Percentiles rank a stretch among this genome's conserved stretches.
Conservation (phyloP, 2,329 filamentous ascomycete genomes). For the Phoma sp. region DNA sequence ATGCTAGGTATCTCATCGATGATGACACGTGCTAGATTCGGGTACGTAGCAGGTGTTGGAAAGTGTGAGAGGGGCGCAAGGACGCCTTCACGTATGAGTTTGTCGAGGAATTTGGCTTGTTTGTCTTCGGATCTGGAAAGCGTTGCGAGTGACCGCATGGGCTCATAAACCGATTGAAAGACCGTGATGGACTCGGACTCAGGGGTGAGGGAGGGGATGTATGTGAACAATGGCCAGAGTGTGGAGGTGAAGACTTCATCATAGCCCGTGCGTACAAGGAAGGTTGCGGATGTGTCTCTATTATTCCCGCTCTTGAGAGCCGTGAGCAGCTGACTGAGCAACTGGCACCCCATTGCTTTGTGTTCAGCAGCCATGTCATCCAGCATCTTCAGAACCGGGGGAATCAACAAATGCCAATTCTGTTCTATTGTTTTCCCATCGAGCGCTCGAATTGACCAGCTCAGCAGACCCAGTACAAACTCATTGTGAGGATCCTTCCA, state of each 20-base stretch:
- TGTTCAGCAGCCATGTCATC: slow-evolving; percentile 65
- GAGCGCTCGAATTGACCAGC: slow-evolving; percentile 64
- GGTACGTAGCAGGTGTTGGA: slow-evolving; percentile 56
- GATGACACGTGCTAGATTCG: slow-evolving; percentile 63
- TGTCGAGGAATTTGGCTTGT: slow-evolving; percentile 50
- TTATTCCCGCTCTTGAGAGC: slow-evolving; percentile 30
- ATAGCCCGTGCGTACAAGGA: slow-evolving; percentile 63
- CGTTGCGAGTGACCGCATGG: slow-evolving; percentile 63
- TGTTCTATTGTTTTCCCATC: slow-evolving; percentile 59
- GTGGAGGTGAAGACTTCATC: slow-evolving; percentile 71
- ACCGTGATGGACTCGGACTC: slow-evolving; percentile 71
- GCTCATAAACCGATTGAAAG: slow-evolving; percentile 69
- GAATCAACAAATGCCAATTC: slow-evolving; percentile 72
- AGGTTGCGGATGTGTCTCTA: slow-evolving; percentile 46
- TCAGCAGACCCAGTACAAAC: slow-evolving; percentile 62
- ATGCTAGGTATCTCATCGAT: slow-evolving; percentile 58
- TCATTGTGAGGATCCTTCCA: slow-evolving; percentile 64
- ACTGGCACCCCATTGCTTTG: slow-evolving; percentile 62
- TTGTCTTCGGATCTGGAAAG: slow-evolving; percentile 4
- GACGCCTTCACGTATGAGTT: slow-evolving; percentile 51
- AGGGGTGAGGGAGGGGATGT: slow-evolving; percentile 77
- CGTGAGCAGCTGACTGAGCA: slow-evolving; percentile 62
- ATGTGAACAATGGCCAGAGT: slow-evolving; percentile 73
- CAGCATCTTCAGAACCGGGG: slow-evolving; percentile 70
- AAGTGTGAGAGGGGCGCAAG: slow-evolving; percentile 60